These are phyloP conservation scores for Hymenotorrendiella dingleyae DNA, from an alignment of 2,329 filamentous ascomycete genomes.

Conservation along the genomic window DNA sequence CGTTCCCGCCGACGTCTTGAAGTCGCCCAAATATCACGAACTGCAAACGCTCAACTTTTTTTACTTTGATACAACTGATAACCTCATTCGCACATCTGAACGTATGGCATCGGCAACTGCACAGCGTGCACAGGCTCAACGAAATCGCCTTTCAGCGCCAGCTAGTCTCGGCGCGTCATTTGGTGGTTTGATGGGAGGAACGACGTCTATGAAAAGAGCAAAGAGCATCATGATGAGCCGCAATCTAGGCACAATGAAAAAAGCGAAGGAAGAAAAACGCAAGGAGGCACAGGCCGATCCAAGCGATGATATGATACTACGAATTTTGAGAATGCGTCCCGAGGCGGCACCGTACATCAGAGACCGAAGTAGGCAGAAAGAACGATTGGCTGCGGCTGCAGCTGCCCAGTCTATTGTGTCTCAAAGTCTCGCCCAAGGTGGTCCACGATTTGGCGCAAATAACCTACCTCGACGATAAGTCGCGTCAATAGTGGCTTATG, in stretches of 20 bases:
- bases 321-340: slow-evolving; percentile 90
- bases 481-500: no score
- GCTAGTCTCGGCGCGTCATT: slow-evolving; percentile 47
- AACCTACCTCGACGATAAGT: slow-evolving; percentile 29
- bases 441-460: slow-evolving; percentile 30
- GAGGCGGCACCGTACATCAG: slow-evolving; percentile 84
- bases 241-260: slow-evolving; percentile 92
- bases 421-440: slow-evolving; percentile 67
- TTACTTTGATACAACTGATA: slow-evolving; percentile 90
- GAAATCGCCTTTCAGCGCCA: slow-evolving; percentile 66
- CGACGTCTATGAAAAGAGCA: slow-evolving; percentile 59
- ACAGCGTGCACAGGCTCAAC: slow-evolving; percentile 66
- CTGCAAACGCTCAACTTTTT: slow-evolving; percentile 96
- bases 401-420: slow-evolving; percentile 92
- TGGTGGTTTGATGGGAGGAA: slow-evolving; percentile 58
- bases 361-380: slow-evolving; percentile 88
- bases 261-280: slow-evolving; percentile 91
- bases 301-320: slow-evolving; percentile 94
- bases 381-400: slow-evolving; percentile 81
- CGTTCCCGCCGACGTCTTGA: slow-evolving; percentile 84
- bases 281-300: slow-evolving; percentile 95
- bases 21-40: slow-evolving; percentile 97
- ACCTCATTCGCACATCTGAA: slow-evolving; percentile 90
- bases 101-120: slow-evolving; percentile 87
- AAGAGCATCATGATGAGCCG: slow-evolving; percentile 89